These are phyloP conservation scores for Ehretia macrophylla DNA, from an alignment of 257 asterid genomes.

Conservation along the genomic window DNA sequence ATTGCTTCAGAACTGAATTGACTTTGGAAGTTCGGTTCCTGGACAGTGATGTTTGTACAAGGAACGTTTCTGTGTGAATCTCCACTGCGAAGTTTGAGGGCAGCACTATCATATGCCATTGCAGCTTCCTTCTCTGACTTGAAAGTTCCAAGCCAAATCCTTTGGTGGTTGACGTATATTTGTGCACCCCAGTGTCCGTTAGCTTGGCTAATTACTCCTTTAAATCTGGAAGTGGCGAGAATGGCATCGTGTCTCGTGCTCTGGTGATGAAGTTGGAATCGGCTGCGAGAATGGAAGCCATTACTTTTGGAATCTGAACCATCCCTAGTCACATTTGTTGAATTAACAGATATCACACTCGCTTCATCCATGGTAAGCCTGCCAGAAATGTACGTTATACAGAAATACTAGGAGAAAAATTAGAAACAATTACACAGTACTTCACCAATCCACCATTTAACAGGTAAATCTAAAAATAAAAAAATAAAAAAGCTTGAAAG, in stretches of 20 bases:
- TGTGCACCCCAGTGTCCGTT: constrained; percentile 91
- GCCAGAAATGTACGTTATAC: not conserved
- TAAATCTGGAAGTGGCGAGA: constrained; percentile 35
- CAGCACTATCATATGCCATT: constrained; percentile 71
- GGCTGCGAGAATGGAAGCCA: constrained; percentile 4
- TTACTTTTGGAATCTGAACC: constrained; percentile 28
- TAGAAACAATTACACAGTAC: too few relatives aligned
- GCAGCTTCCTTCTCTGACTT: constrained; percentile 61
- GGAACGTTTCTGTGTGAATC: constrained; percentile 44
- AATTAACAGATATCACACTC: constrained; percentile 20
- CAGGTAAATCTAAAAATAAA: too few relatives aligned
- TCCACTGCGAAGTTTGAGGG: constrained; percentile 37
- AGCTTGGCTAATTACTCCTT: constrained; percentile 65
- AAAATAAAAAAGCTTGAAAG: too few relatives aligned
- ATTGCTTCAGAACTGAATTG: constrained; percentile 39
- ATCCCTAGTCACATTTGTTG: constrained; percentile 19
- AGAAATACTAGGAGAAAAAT: too few relatives aligned
- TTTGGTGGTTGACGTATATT: constrained; percentile 48
- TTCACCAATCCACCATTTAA: too few relatives aligned
- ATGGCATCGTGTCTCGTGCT: constrained; percentile 14
- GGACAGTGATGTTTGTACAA: constrained; percentile 33
- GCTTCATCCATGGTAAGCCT: constrained; percentile 32
- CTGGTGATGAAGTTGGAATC: not conserved
- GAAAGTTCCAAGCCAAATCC: constrained; percentile 74
- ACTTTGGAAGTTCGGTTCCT: constrained; percentile 45